Conservation (phyloP, 2,329 filamentous ascomycete genomes). For the Aspergillus sojae region DNA sequence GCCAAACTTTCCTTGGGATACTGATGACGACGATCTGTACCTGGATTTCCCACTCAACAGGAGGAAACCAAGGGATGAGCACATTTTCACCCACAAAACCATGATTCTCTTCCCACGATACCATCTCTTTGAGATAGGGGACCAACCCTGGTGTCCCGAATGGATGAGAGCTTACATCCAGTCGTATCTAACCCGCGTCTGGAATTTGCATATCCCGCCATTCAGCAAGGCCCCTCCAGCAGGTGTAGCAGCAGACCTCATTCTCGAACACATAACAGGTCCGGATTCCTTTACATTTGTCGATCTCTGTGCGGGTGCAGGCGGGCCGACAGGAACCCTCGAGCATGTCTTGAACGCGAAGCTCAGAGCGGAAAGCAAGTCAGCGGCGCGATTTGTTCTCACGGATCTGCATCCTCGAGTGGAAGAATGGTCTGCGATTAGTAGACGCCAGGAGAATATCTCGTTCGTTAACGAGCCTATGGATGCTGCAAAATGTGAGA, state of each 20-base stretch:
- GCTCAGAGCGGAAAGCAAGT: constrained; percentile 21
- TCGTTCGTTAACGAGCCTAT: constrained; percentile 63
- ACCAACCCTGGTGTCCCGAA: constrained; percentile 66
- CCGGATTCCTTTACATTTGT: constrained; percentile 64
- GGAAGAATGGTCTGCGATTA: constrained; percentile 59
- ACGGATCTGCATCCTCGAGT: constrained; percentile 69
- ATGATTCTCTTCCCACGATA: constrained; percentile 18
- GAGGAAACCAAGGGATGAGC: not conserved
- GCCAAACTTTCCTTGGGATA: too few relatives aligned
- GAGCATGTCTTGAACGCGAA: constrained; percentile 60
- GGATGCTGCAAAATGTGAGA: constrained; percentile 56
- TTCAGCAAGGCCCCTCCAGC: constrained; percentile 21
- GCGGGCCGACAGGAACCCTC: constrained; percentile 69
- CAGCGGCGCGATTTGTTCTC: constrained; percentile 60
- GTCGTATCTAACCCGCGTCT: constrained; percentile 26
- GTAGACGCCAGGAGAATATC: constrained; percentile 57
- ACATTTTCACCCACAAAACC: not conserved
- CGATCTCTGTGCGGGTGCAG: constrained; percentile 76
- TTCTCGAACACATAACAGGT: constrained; percentile 42
- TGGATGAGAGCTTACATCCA: constrained; percentile 60
- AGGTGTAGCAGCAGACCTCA: constrained; percentile 17
- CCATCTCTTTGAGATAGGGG: constrained; percentile 69
- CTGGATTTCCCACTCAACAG: too few relatives aligned
- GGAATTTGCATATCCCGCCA: constrained; percentile 22
- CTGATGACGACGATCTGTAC: too few relatives aligned